phyloP scores from a whole-genome alignment of 2,329 filamentous ascomycete species.

The Beauveria sp. region DNA sequence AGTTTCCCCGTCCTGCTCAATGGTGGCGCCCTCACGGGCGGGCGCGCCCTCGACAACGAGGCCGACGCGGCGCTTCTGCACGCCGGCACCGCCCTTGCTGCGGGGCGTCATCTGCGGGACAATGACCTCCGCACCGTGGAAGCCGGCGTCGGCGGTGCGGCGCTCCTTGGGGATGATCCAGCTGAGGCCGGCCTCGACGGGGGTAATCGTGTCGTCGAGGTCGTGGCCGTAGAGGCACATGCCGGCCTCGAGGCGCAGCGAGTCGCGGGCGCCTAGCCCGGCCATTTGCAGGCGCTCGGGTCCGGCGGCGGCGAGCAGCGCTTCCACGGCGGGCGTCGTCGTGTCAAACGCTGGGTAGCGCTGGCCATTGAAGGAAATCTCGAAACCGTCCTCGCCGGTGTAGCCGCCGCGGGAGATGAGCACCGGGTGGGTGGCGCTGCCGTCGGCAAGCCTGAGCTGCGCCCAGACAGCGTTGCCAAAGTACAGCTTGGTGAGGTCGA shows the following conservation, averaged over 20 bases:
- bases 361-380: slow-evolving; percentile 66
- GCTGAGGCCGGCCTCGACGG: slow-evolving; percentile 47
- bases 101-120: slow-evolving; percentile 67
- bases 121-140: slow-evolving; percentile 76
- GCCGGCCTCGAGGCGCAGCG: slow-evolving; percentile 85
- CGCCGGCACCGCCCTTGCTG: slow-evolving; percentile 63
- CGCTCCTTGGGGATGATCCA: slow-evolving; percentile 86
- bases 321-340: slow-evolving; percentile 53
- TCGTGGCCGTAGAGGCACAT: slow-evolving; percentile 99
- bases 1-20: slow-evolving; percentile 58
- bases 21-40: slow-evolving; percentile 79
- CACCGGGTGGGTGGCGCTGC: slow-evolving; percentile 30
- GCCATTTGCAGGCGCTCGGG: slow-evolving; percentile 63
- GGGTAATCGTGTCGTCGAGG: slow-evolving; percentile 67
- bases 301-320: slow-evolving; percentile 59
- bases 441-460: slow-evolving; percentile 54
- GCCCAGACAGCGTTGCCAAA: slow-evolving; percentile 72
- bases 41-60: slow-evolving; percentile 79
- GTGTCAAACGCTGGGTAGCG: slow-evolving; percentile 33
- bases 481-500: slow-evolving; percentile 60
- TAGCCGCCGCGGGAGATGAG: slow-evolving; percentile 86
- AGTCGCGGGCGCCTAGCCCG: slow-evolving; percentile 85
- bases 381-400: slow-evolving; percentile 97
- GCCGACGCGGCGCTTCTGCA: slow-evolving; percentile 68
- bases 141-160: slow-evolving; percentile 53